phyloP scores from a whole-genome alignment of 2,329 filamentous ascomycete species.

The Claviceps arundinis region DNA sequence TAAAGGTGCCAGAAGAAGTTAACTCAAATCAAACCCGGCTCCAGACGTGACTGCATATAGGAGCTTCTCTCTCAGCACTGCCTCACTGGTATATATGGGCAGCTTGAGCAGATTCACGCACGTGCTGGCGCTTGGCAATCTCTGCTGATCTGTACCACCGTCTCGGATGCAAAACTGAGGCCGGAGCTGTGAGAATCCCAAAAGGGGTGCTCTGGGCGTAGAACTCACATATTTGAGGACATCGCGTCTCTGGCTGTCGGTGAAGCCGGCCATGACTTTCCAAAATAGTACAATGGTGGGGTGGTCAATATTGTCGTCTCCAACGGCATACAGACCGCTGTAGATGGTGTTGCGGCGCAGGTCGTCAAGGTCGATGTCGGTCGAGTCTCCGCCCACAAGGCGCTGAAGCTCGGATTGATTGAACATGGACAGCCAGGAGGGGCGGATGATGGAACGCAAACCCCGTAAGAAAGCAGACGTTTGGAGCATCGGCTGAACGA shows the following conservation, averaged over 20 bases:
- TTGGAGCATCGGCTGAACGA: constrained; percentile 66
- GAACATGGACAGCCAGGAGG: constrained; percentile 95
- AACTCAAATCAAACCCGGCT: constrained; percentile 80
- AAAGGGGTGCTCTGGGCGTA: constrained; percentile 75
- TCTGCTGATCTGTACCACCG: constrained; percentile 43
- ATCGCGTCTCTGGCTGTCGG: constrained; percentile 64
- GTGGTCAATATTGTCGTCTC: constrained; percentile 80
- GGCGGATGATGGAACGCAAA: constrained; percentile 76
- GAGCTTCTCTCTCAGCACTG: constrained; percentile 61
- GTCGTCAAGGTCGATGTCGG: constrained; percentile 77
- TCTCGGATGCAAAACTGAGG: constrained; percentile 86
- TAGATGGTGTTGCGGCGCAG: constrained; percentile 75
- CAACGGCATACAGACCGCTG: constrained; percentile 75
- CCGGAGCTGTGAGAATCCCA: constrained; percentile 77
- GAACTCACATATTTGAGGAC: constrained; percentile 94
- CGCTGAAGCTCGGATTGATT: constrained; percentile 92
- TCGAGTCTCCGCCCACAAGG: constrained; percentile 76
- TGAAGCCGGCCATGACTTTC: constrained; percentile 68
- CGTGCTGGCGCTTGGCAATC: constrained; percentile 85
- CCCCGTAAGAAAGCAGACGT: constrained; percentile 81
- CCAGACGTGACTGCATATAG: constrained; percentile 82
- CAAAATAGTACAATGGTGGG: constrained; percentile 80
- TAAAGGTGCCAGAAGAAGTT: constrained; percentile 1
- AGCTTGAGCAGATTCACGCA: constrained; percentile 93
- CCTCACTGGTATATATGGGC: constrained; percentile 60